Percentiles rank a stretch among this genome's conserved stretches.
phyloP scores from a whole-genome alignment of 2,329 filamentous ascomycete genomes.

The Nothomitra cinnamomea region DNA sequence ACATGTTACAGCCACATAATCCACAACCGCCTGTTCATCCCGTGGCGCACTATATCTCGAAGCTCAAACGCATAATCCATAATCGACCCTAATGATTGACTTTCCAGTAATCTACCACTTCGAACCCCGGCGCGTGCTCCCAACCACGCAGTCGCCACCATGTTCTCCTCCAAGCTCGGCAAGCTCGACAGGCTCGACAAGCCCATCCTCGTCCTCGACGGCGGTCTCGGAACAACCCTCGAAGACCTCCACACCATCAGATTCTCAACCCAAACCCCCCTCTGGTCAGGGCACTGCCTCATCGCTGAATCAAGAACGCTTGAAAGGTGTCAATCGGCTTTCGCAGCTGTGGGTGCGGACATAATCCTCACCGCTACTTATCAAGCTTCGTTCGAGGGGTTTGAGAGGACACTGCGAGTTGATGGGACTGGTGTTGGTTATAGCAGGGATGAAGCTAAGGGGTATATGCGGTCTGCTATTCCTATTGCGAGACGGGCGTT shows the following conservation, averaged over 20 bases:
- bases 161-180: too few relatives aligned
- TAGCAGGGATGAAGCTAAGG: slow-evolving; percentile 15
- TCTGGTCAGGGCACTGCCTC: slow-evolving; percentile 54
- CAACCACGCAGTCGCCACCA: too few relatives aligned
- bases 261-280: slow-evolving; percentile 37
- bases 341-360: slow-evolving; percentile 39
- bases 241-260: slow-evolving; percentile 36
- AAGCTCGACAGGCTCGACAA: slow-evolving; percentile 4
- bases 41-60: too few relatives aligned
- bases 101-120: too few relatives aligned
- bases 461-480: slow-evolving; percentile 25
- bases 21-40: too few relatives aligned
- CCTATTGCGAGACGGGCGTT: slow-evolving; percentile 21
- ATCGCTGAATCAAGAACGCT: slow-evolving; percentile 35
- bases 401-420: slow-evolving; percentile 29
- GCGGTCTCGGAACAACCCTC: slow-evolving; percentile 50
- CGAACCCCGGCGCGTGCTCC: too few relatives aligned
- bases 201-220: slow-evolving; percentile 39
- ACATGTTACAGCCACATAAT: too few relatives aligned
- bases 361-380: slow-evolving; percentile 52
- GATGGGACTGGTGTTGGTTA: slow-evolving; percentile 6
- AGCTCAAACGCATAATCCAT: too few relatives aligned
- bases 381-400: slow-evolving; percentile 41
- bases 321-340: slow-evolving; percentile 37
- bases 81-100: too few relatives aligned